Evolutionary conservation across 2,329 filamentous ascomycete species (phyloP), one percentile per base, ranked within the genome.

Genomic region (Beauveria medogensis): DNA sequence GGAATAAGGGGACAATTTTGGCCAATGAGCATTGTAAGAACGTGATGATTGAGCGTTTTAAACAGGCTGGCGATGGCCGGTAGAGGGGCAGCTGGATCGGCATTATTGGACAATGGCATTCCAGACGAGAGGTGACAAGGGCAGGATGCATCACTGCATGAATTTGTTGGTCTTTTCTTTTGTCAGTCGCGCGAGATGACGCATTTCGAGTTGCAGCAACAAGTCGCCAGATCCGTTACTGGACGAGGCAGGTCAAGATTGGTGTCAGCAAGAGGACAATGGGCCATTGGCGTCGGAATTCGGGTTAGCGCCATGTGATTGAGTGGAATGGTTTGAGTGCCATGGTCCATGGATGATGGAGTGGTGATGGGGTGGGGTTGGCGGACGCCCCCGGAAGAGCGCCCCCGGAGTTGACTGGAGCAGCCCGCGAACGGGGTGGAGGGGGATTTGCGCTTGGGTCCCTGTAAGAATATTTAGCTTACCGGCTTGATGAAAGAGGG

Each of bases 361-460:
- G 41, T 30, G 40, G 24, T 41, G 37, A 28, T 40, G 44, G 7
- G 20, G 56, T 52, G 56, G 56, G 34, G 56, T 14, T 24, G 47
- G 56, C 20, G 20, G 48, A 52, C 48, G 48, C 48, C 56, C 52
- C 56, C 56, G 56, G 56, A 59, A 59, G 37, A 59, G 10, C 24
- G 56, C 40, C 48, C 48, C 56, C 48, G 56, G 56, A 26, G 48
- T 59, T 26, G 48, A 44, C 34, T 57, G 28, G 54, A 47, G 54
- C 47, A 41, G 37, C 37, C 37, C 22, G 37, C 18, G 37, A 26
- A 59, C 56, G 30, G 22, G 46, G 24, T 50, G 47, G 55, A 30
- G 55, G 43, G 44, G 44, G 55, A 51, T 58, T 14, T 51, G 55
- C 46, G 47, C n/a, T 43, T 48, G 46, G 37, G 43, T 48, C 37